phyloP scores from a whole-genome alignment of 2,329 filamentous ascomycete species.

The Alternaria triticimaculans region DNA sequence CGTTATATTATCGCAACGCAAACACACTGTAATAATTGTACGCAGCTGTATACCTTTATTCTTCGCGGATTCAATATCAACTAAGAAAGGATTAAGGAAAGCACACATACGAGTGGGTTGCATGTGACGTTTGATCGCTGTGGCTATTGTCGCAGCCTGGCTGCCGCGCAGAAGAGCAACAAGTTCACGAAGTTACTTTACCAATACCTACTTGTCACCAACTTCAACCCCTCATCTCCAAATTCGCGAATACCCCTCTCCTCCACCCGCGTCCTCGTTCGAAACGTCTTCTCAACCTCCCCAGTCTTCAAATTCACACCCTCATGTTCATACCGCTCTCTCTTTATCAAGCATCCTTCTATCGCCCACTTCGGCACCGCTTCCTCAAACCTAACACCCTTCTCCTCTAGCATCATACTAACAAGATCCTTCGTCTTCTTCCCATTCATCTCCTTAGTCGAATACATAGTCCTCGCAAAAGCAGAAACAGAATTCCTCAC shows the following conservation, averaged over 20 bases:
- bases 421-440: slow-evolving; percentile 31
- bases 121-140: neutral
- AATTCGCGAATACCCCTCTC: slow-evolving; percentile 36
- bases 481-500: slow-evolving; percentile 36
- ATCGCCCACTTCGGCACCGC: slow-evolving; percentile 42
- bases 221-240: slow-evolving; percentile 27
- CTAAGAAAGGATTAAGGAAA: neutral
- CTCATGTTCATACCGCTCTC: slow-evolving; percentile 39
- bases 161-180: neutral
- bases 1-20: neutral
- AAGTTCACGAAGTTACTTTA: neutral
- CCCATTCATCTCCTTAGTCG: slow-evolving; percentile 32
- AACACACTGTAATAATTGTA: neutral
- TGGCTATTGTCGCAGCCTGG: neutral
- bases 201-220: slow-evolving; percentile 38
- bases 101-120: neutral
- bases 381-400: slow-evolving; percentile 31
- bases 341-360: slow-evolving; percentile 40
- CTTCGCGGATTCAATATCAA: neutral
- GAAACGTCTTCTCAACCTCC: slow-evolving; percentile 24
- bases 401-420: slow-evolving; percentile 33
- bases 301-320: slow-evolving; percentile 39
- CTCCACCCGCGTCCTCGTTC: slow-evolving; percentile 33
- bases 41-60: neutral
- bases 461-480: slow-evolving; percentile 38